Evolutionary conservation across 257 asterid species (phyloP).

Genomic region (Solanum medicagineum): DNA sequence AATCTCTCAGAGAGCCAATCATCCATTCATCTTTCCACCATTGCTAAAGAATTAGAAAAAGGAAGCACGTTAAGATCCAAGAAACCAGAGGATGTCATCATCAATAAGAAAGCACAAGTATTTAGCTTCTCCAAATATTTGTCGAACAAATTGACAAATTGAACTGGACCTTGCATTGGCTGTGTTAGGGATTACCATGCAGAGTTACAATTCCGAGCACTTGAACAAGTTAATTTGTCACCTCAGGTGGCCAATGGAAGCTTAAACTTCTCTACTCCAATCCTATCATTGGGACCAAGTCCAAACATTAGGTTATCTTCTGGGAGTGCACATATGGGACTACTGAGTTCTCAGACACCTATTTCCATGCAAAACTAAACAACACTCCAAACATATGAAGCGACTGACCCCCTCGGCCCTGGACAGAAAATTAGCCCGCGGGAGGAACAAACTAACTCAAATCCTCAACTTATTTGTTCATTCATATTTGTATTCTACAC

Average conservation of each 20-base stretch:
- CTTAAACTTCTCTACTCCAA: conserved; percentile 48
- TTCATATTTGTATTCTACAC: neutral
- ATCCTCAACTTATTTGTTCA: neutral
- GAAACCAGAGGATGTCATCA: neutral
- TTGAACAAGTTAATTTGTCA: conserved; percentile 80
- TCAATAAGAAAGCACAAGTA: neutral
- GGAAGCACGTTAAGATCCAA: neutral
- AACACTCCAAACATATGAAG: neutral
- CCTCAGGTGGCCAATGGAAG: conserved; percentile 48
- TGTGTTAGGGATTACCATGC: conserved; percentile 82
- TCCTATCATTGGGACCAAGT: conserved; percentile 94
- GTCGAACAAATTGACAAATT: conserved; percentile 82
- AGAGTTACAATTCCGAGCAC: conserved; percentile 68
- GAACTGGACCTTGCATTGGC: conserved; percentile 78
- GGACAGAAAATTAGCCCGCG: neutral
- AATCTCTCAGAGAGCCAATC: conserved; percentile 21
- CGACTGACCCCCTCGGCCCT: neutral
- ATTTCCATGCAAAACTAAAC: conserved; percentile 14
- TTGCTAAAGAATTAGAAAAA: neutral
- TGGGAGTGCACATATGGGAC: conserved; percentile 72
- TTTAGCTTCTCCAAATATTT: conserved; percentile 43
- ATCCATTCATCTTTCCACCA: conserved; percentile 3
- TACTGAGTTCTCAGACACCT: conserved; percentile 76
- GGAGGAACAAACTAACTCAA: neutral
- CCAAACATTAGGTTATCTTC: conserved; percentile 78